Percentiles rank a stretch among this genome's conserved stretches.
Conservation (phyloP, 1,139 yeast species). For the Ashbya aceris region DNA sequence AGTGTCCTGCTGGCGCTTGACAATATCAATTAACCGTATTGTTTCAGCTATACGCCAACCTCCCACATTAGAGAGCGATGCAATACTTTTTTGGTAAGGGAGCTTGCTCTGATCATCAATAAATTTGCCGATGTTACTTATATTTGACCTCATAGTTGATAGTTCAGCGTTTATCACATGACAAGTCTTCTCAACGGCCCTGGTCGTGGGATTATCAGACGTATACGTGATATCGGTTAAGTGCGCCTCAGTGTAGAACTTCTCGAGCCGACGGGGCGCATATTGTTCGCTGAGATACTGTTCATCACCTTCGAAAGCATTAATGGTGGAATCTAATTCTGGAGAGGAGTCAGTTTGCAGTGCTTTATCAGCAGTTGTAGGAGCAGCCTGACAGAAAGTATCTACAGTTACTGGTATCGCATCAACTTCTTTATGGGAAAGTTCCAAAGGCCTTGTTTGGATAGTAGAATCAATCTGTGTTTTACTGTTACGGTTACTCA, state of each 20-base stretch:
- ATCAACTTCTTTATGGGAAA: neutral
- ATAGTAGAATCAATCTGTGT: neutral
- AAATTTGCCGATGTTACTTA: conserved; percentile 26
- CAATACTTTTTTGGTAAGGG: conserved; percentile 17
- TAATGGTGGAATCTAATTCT: neutral
- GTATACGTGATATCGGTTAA: conserved; percentile 8
- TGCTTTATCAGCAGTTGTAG: conserved; percentile 5
- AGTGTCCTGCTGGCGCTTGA: conserved; percentile 9
- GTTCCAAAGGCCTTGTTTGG: neutral
- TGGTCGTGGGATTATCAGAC: conserved; percentile 21
- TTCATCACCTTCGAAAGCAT: conserved; percentile 35
- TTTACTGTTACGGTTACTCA: no score
- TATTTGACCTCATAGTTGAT: conserved; percentile 31
- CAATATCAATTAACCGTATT: conserved; percentile 18
- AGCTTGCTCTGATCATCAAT: conserved; percentile 31
- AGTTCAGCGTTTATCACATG: conserved; percentile 36
- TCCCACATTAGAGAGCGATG: conserved; percentile 17
- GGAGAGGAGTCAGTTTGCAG: conserved; percentile 1
- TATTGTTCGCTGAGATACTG: conserved; percentile 23
- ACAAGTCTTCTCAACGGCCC: conserved; percentile 32
- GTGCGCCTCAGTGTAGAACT: conserved; percentile 19
- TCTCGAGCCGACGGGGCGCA: conserved; percentile 15
- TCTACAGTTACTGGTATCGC: neutral
- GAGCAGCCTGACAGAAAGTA: neutral
- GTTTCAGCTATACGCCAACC: conserved; percentile 38